Percentiles rank a stretch among this genome's conserved stretches.
phyloP scores from a whole-genome alignment of 2,329 filamentous ascomycete genomes.

The Aspergillus luchuensis region DNA sequence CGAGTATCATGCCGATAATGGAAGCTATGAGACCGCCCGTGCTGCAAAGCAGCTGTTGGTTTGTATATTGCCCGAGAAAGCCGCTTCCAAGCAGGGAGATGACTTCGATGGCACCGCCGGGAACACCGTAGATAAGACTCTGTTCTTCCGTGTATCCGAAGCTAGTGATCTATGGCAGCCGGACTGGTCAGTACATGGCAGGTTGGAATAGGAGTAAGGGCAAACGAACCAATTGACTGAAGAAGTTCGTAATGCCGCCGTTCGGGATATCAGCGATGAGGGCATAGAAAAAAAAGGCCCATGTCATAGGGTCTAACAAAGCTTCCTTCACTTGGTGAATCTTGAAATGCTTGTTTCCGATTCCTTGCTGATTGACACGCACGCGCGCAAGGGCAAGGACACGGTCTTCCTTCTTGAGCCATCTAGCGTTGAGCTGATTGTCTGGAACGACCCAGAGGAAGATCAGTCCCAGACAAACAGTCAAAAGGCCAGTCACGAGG shows the following conservation, averaged over 20 bases:
- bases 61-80: slow-evolving; percentile 58
- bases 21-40: slow-evolving; percentile 54
- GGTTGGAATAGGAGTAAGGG: not conserved
- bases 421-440: slow-evolving; percentile 62
- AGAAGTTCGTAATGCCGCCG: slow-evolving; percentile 63
- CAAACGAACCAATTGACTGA: slow-evolving; percentile 54
- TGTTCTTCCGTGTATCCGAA: slow-evolving; percentile 67
- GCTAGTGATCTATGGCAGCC: slow-evolving; percentile 50
- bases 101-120: slow-evolving; percentile 67
- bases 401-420: slow-evolving; percentile 67
- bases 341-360: slow-evolving; percentile 70
- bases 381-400: slow-evolving; percentile 70
- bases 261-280: slow-evolving; percentile 61
- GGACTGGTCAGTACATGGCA: not conserved
- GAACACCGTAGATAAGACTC: slow-evolving; percentile 65
- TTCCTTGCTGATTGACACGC: slow-evolving; percentile 73
- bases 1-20: slow-evolving; percentile 65
- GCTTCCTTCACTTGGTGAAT: slow-evolving; percentile 65
- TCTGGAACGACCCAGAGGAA: slow-evolving; percentile 60
- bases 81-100: slow-evolving; percentile 59
- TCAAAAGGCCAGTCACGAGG: slow-evolving; percentile 57
- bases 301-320: slow-evolving; percentile 59
- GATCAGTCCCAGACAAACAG: slow-evolving; percentile 49
- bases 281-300: slow-evolving; percentile 62
- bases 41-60: slow-evolving; percentile 60